Percentiles rank a stretch among this genome's conserved stretches.
phyloP scores from a whole-genome alignment of 495 filamentous ascomycete genomes.

The Podospora conica region DNA sequence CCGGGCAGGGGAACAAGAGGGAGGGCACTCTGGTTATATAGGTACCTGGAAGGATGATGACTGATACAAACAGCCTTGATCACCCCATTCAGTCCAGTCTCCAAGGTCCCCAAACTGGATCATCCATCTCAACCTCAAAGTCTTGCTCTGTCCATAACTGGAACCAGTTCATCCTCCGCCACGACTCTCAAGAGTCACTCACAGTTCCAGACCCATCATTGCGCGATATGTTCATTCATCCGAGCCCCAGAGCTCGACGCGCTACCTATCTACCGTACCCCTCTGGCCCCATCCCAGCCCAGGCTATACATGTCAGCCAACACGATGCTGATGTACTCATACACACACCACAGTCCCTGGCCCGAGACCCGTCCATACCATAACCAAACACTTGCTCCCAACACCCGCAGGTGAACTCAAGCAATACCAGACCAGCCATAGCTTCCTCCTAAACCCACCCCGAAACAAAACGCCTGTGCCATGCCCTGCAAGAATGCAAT shows the following conservation, averaged over 20 bases:
- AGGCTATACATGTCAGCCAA: conserved; percentile 21
- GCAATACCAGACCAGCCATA: background rate
- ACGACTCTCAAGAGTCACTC: too few relatives aligned
- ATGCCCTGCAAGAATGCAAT: conserved; percentile 22
- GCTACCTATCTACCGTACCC: background rate
- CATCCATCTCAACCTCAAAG: background rate
- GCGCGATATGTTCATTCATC: background rate
- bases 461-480: conserved; percentile 26
- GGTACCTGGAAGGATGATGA: background rate
- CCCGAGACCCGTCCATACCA: background rate
- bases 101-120: background rate
- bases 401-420: background rate
- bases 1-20: background rate
- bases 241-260: background rate
- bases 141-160: background rate
- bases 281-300: background rate
- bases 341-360: conserved; percentile 11
- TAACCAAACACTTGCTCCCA: conserved; percentile 5
- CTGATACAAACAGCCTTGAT: background rate
- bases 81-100: too few relatives aligned
- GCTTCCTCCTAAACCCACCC: background rate
- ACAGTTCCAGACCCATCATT: background rate
- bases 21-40: background rate
- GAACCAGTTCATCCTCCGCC: too few relatives aligned
- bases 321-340: conserved; percentile 28